phyloP scores from a whole-genome alignment of 352 stramenopile species.

The Phytophthora kernoviae region DNA sequence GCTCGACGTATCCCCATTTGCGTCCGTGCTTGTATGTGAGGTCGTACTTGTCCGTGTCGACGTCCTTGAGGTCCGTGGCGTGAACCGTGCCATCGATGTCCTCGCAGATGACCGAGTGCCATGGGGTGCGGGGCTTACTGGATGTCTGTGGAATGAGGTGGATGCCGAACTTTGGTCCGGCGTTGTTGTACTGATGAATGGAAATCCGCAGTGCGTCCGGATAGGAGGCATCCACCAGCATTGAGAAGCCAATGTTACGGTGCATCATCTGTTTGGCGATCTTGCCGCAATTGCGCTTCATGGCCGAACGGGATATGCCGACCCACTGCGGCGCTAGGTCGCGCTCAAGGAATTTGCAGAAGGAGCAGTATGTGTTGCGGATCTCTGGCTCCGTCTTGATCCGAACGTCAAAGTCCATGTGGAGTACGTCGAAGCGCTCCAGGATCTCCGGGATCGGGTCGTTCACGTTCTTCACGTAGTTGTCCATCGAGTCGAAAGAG shows the following conservation, averaged over 20 bases:
- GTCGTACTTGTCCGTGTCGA: slow-evolving; percentile 27
- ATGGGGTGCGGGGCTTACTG: slow-evolving; percentile 9
- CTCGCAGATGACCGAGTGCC: slow-evolving; percentile 21
- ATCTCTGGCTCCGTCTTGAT: slow-evolving; percentile 20
- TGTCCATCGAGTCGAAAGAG: slow-evolving; percentile 25
- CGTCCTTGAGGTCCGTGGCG: slow-evolving; percentile 19
- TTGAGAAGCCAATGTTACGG: slow-evolving; percentile 25
- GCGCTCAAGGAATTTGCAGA: slow-evolving; percentile 26
- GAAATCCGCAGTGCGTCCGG: slow-evolving; percentile 19
- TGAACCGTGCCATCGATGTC: slow-evolving; percentile 13
- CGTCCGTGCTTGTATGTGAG: slow-evolving; percentile 26
- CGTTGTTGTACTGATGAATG: slow-evolving; percentile 28
- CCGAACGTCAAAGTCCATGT: slow-evolving; percentile 25
- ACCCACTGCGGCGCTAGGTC: slow-evolving; percentile 21
- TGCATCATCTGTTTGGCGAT: slow-evolving; percentile 23
- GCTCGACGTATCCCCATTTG: slow-evolving; percentile 26
- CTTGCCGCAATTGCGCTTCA: slow-evolving; percentile 22
- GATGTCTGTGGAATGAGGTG: slow-evolving; percentile 15
- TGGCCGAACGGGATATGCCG: slow-evolving; percentile 12
- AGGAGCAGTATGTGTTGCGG: slow-evolving; percentile 25
- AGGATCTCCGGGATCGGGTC: slow-evolving; percentile 23
- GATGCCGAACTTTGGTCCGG: slow-evolving; percentile 23
- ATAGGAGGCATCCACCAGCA: slow-evolving; percentile 20
- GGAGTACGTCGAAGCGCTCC: slow-evolving; percentile 21
- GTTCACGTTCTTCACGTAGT: slow-evolving; percentile 22